phyloP scores from a whole-genome alignment of 371 early-diverging fungal genomes.

The Homolaphlyctis polyrhiza region DNA sequence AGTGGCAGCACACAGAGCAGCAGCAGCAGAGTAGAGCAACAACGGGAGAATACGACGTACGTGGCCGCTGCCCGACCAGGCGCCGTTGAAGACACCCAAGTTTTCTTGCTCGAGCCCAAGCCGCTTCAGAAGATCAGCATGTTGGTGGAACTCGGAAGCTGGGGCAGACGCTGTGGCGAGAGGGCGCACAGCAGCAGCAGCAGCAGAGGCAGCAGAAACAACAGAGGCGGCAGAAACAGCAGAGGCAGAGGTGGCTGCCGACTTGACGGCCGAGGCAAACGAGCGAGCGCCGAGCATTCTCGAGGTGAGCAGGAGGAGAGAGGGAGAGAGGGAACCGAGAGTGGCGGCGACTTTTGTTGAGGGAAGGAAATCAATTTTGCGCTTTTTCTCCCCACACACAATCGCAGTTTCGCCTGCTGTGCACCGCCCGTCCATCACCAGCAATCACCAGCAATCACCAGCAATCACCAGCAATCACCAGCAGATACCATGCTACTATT shows the following conservation, averaged over 20 bases:
- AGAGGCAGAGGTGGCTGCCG: slow-evolving; percentile 1
- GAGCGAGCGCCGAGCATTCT: background rate
- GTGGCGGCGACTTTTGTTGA: too few species aligned
- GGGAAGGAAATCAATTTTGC: too few species aligned
- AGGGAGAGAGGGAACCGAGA: background rate
- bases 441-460: too few species aligned
- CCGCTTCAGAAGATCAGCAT: slow-evolving; percentile 47
- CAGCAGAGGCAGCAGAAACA: too few species aligned
- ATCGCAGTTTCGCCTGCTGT: too few species aligned
- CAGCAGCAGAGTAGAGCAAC: background rate
- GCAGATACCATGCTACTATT: too few species aligned
- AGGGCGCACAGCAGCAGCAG: background rate
- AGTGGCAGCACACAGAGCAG: background rate
- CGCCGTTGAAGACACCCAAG: slow-evolving; percentile 88
- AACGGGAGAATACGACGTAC: too few species aligned
- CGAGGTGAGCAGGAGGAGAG: background rate
- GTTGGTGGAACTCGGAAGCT: slow-evolving; percentile 17
- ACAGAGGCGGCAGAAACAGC: too few species aligned
- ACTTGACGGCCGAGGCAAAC: background rate
- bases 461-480: too few species aligned
- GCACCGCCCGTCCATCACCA: too few species aligned
- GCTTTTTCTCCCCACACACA: too few species aligned
- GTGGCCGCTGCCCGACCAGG: slow-evolving; percentile 79
- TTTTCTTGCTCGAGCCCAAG: slow-evolving; percentile 63
- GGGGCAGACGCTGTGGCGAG: slow-evolving; percentile 4